These are phyloP conservation scores for Alternaria ventricosa DNA, from an alignment of 2,329 filamentous ascomycete genomes.

Conservation along the genomic window DNA sequence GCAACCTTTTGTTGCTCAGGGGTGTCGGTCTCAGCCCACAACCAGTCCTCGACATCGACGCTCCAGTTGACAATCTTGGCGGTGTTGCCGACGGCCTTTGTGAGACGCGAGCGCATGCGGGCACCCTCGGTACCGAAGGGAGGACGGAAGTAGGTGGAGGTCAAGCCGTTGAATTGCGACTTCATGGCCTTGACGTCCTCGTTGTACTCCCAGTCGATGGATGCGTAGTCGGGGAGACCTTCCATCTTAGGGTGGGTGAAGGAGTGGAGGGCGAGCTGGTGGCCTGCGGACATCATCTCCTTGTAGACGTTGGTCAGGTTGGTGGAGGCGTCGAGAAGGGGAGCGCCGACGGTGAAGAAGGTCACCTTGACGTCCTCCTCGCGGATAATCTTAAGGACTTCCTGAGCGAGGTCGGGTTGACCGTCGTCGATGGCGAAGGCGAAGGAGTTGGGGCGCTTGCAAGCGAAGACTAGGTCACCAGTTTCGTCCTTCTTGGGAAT, in stretches of 20 bases:
- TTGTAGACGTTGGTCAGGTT: slow-evolving; percentile 70
- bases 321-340: slow-evolving; percentile 63
- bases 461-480: slow-evolving; percentile 67
- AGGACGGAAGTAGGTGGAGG: slow-evolving; percentile 67
- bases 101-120: slow-evolving; percentile 68
- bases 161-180: slow-evolving; percentile 43
- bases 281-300: slow-evolving; percentile 67
- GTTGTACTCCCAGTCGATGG: slow-evolving; percentile 68
- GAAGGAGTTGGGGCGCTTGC: slow-evolving; percentile 72
- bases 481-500: slow-evolving; percentile 67
- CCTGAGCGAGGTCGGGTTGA: slow-evolving; percentile 63
- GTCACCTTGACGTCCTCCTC: slow-evolving; percentile 70
- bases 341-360: slow-evolving; percentile 73
- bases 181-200: slow-evolving; percentile 62
- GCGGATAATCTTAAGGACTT: slow-evolving; percentile 67
- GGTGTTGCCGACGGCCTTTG: slow-evolving; percentile 53
- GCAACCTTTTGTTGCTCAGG: slow-evolving; percentile 71
- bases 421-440: slow-evolving; percentile 77
- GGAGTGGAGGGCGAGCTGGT: slow-evolving; percentile 73
- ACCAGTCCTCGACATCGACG: slow-evolving; percentile 74
- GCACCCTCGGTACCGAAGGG: slow-evolving; percentile 73
- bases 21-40: slow-evolving; percentile 67
- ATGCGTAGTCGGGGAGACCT: slow-evolving; percentile 58
- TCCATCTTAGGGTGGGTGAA: slow-evolving; percentile 74
- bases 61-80: slow-evolving; percentile 71